Evolutionary conservation across 2,329 filamentous ascomycete genomes (phyloP).

Genomic region (Cladosporium halotolerans): DNA sequence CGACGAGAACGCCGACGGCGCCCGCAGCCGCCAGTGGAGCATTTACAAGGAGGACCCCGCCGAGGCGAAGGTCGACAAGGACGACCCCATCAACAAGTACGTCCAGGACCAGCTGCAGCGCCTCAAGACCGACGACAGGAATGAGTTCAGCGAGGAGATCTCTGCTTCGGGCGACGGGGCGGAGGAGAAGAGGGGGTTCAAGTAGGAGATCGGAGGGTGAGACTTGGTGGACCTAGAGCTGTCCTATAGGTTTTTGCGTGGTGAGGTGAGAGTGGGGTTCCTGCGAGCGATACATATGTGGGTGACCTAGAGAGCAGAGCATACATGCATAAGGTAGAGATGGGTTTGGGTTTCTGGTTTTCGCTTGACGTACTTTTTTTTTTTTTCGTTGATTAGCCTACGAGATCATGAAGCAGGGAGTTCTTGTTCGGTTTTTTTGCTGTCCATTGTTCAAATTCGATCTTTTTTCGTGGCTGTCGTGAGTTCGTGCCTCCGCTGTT

Average conservation of each 20-base stretch:
- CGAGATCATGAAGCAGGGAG: neutral
- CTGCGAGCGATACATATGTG: neutral
- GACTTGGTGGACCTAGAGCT: neutral
- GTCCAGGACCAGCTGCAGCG: slow-evolving; percentile 73
- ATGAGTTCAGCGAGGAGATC: slow-evolving; percentile 56
- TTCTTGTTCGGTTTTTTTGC: too few relatives aligned
- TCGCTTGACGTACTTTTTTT: neutral
- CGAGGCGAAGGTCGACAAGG: slow-evolving; percentile 31
- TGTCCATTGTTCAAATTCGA: too few relatives aligned
- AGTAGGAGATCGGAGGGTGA: neutral
- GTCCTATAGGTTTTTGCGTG: neutral
- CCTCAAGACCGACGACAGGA: slow-evolving; percentile 55
- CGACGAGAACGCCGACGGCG: slow-evolving; percentile 16
- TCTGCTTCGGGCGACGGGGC: slow-evolving; percentile 43
- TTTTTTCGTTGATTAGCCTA: neutral
- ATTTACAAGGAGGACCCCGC: slow-evolving; percentile 52
- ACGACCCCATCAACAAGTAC: slow-evolving; percentile 69
- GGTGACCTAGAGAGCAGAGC: neutral
- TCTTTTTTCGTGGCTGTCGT: too few relatives aligned
- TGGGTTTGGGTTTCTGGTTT: neutral
- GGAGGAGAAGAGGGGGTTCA: slow-evolving; percentile 13
- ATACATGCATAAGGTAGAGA: neutral
- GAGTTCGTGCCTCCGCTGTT: too few relatives aligned
- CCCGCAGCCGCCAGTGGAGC: slow-evolving; percentile 35
- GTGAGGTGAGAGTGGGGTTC: neutral